Conservation (phyloP, 2,329 filamentous ascomycete species). For the Fusarium odoratissimum region DNA sequence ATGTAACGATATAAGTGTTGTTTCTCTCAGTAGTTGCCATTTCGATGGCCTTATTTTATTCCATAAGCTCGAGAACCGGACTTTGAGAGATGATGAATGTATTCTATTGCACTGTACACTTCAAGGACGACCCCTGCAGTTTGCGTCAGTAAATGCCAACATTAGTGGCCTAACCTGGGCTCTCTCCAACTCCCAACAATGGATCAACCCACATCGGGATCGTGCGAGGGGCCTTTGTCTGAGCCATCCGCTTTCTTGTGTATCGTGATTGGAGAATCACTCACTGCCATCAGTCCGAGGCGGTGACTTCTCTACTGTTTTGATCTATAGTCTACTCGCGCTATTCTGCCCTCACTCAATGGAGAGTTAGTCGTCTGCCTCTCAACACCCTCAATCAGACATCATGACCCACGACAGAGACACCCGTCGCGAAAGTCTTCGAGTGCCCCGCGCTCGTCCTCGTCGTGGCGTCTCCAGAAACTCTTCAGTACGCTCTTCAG, state of each 20-base stretch:
- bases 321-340: neutral
- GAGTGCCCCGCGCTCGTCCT: slow-evolving; percentile 44
- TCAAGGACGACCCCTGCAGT: slow-evolving; percentile 3
- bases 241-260: slow-evolving; percentile 33
- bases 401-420: slow-evolving; percentile 43
- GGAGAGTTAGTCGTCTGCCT: slow-evolving; percentile 17
- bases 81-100: neutral
- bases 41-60: neutral
- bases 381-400: slow-evolving; percentile 9
- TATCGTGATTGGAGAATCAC: slow-evolving; percentile 42
- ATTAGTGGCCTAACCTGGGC: neutral
- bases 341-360: neutral
- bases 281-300: slow-evolving; percentile 16
- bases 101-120: neutral
- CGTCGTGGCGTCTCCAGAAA: slow-evolving; percentile 28
- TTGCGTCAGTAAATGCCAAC: slow-evolving; percentile 5
- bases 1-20: neutral
- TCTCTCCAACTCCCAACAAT: slow-evolving; percentile 19
- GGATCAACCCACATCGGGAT: slow-evolving; percentile 36
- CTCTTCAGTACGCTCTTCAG: slow-evolving; percentile 44
- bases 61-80: neutral
- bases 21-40: neutral
- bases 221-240: slow-evolving; percentile 27
- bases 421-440: slow-evolving; percentile 45
- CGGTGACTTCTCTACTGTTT: slow-evolving; percentile 25